Conservation (phyloP, 305 asterid genomes). For the Plantago rigida region DNA sequence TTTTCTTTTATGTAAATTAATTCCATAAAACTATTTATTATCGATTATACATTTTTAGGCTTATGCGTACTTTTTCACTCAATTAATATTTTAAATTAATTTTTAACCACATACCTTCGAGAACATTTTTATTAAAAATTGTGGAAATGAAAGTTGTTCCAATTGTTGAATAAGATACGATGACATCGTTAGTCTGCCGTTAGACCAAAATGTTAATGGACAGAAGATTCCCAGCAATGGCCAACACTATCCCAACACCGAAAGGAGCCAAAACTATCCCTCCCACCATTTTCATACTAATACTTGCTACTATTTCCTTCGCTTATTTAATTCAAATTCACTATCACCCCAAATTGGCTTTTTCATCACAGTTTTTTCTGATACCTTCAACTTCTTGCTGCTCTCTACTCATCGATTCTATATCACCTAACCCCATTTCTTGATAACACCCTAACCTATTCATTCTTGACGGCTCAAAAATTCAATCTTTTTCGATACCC, state of each 20-base stretch:
- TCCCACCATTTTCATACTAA: background rate
- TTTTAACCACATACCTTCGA: too few species aligned
- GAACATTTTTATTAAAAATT: too few species aligned
- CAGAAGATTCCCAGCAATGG: constrained; percentile 1
- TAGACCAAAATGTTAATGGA: background rate
- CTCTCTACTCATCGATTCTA: background rate
- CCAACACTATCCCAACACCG: background rate
- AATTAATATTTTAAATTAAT: too few species aligned
- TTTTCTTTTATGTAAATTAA: too few species aligned
- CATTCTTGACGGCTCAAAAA: background rate
- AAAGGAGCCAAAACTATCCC: background rate
- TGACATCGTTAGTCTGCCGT: too few species aligned
- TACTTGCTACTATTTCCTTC: background rate
- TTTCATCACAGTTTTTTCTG: background rate
- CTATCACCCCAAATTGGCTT: background rate
- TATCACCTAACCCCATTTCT: background rate
- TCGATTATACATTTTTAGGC: too few species aligned
- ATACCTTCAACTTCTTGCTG: background rate
- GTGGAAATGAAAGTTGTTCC: too few species aligned
- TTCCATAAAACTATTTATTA: too few species aligned
- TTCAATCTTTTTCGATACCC: background rate
- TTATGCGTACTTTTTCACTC: too few species aligned
- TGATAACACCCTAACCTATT: background rate
- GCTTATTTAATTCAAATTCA: background rate
- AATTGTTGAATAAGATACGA: too few species aligned